Evolutionary conservation across 2,329 filamentous ascomycete species (phyloP).

Genomic region (Venturiaceae sp.): DNA sequence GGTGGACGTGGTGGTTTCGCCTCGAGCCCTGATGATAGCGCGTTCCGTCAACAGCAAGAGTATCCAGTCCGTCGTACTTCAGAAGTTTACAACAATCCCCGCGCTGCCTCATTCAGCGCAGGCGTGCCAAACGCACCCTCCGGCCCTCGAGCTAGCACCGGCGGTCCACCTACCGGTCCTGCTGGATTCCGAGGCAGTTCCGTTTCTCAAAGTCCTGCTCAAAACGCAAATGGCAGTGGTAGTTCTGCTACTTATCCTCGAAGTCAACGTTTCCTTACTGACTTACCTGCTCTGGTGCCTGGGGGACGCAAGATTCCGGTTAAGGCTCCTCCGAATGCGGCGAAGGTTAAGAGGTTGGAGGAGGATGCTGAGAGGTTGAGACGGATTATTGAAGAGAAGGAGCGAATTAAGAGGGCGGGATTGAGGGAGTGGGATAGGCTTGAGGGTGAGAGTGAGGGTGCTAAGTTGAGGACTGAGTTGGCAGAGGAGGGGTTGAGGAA

Average conservation of each 20-base stretch:
- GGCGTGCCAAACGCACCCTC: not conserved
- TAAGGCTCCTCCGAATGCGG: slow-evolving; percentile 15
- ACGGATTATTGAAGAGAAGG: slow-evolving; percentile 35
- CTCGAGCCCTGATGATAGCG: not conserved
- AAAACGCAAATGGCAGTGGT: slow-evolving; percentile 20
- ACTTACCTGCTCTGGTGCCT: slow-evolving; percentile 32
- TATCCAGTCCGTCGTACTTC: slow-evolving; percentile 1
- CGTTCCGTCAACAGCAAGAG: not conserved
- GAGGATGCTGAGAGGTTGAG: slow-evolving; percentile 36
- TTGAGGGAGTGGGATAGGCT: slow-evolving; percentile 36
- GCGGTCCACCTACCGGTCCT: slow-evolving; percentile 3
- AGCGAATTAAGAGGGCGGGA: slow-evolving; percentile 30
- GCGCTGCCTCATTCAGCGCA: not conserved
- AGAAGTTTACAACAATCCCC: slow-evolving; percentile 2
- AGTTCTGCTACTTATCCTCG: slow-evolving; percentile 35
- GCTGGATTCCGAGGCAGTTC: slow-evolving; percentile 22
- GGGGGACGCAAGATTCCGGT: slow-evolving; percentile 27
- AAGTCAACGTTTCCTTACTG: slow-evolving; percentile 22
- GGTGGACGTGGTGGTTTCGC: slow-evolving; percentile 1
- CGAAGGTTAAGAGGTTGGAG: slow-evolving; percentile 29
- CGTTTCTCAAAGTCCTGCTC: slow-evolving; percentile 16
- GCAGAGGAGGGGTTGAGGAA: slow-evolving; percentile 35
- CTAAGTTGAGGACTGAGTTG: slow-evolving; percentile 34
- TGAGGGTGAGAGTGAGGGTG: slow-evolving; percentile 32
- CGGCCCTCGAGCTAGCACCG: not conserved